Percentiles rank a stretch among this genome's conserved stretches.
These are phyloP conservation scores for Tricholoma bakamatsutake DNA, from an alignment of 768 basidiomycete species.

Conservation along the genomic window DNA sequence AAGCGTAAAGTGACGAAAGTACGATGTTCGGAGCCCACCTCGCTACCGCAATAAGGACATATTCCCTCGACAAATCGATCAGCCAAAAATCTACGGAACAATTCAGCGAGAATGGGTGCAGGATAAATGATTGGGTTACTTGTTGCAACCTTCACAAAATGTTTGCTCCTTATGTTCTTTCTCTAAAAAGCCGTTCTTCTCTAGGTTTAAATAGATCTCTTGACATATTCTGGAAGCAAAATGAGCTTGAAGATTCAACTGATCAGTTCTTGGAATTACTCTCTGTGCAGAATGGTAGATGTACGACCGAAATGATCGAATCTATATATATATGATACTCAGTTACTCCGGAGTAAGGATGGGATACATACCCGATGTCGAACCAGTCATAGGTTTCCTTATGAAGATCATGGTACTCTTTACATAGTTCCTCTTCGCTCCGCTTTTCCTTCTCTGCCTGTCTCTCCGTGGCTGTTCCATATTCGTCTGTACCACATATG, in stretches of 20 bases:
- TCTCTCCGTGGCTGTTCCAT: constrained; percentile 99
- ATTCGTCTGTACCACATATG: constrained; percentile 98
- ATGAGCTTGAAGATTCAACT: neutral
- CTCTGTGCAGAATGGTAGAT: constrained; percentile 82
- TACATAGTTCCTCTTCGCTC: constrained; percentile 75
- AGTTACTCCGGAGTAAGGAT: neutral
- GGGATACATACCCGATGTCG: constrained; percentile 68
- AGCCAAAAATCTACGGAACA: constrained; percentile 69
- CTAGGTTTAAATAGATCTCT: constrained; percentile 80
- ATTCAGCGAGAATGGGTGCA: neutral
- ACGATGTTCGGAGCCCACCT: constrained; percentile 40
- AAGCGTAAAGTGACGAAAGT: neutral
- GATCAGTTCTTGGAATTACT: constrained; percentile 42
- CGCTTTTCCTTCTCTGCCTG: constrained; percentile 88
- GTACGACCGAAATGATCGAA: constrained; percentile 98
- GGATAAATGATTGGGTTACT: constrained; percentile 36
- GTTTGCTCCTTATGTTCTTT: constrained; percentile 89
- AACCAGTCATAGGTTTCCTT: constrained; percentile 97
- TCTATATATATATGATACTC: constrained; percentile 29
- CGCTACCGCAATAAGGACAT: constrained; percentile 88
- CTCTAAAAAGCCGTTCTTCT: constrained; percentile 68
- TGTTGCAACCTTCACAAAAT: constrained; percentile 88
- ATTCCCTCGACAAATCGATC: constrained; percentile 98
- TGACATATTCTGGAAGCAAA: constrained; percentile 70
- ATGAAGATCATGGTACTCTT: constrained; percentile 87